Conservation (phyloP, 129 eudicot genomes). For the Pseudognaphalium luteoalbum region DNA sequence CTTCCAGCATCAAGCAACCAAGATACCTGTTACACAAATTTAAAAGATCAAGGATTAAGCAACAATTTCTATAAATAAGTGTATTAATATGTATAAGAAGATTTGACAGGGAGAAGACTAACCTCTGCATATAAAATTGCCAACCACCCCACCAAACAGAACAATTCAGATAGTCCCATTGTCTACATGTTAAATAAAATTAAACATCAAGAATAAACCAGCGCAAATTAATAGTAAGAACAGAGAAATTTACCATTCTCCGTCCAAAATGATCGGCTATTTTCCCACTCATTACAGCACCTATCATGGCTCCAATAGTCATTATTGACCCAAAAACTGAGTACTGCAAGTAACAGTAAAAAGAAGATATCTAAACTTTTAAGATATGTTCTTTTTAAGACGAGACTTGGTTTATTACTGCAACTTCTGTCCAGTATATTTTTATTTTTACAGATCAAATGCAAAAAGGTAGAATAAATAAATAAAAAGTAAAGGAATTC, state of each 20-base stretch:
- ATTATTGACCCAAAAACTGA: constrained; percentile 85
- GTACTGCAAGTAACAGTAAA: constrained; percentile 50
- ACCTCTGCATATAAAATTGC: constrained; percentile 72
- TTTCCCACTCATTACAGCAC: constrained; percentile 81
- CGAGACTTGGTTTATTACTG: neutral
- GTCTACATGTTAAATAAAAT: constrained; percentile 54
- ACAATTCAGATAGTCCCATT: constrained; percentile 77
- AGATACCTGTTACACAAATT: constrained; percentile 51
- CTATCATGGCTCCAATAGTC: constrained; percentile 91
- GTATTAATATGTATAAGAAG: neutral
- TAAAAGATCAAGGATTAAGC: neutral
- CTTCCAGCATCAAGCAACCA: constrained; percentile 85
- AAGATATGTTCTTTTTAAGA: neutral
- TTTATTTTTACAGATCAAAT: neutral
- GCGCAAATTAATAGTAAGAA: neutral
- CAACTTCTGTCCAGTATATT: neutral
- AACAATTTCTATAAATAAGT: no score
- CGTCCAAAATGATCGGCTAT: constrained; percentile 76
- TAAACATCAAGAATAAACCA: neutral
- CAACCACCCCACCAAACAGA: constrained; percentile 70
- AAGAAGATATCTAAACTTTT: constrained; percentile 8
- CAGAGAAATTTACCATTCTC: constrained; percentile 50
- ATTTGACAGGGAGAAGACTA: constrained; percentile 19
- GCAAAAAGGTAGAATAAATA: neutral
- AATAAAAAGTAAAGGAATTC: neutral